Evolutionary conservation across 2,329 filamentous ascomycete species (phyloP).

Genomic region (Incumbomyces lentus): DNA sequence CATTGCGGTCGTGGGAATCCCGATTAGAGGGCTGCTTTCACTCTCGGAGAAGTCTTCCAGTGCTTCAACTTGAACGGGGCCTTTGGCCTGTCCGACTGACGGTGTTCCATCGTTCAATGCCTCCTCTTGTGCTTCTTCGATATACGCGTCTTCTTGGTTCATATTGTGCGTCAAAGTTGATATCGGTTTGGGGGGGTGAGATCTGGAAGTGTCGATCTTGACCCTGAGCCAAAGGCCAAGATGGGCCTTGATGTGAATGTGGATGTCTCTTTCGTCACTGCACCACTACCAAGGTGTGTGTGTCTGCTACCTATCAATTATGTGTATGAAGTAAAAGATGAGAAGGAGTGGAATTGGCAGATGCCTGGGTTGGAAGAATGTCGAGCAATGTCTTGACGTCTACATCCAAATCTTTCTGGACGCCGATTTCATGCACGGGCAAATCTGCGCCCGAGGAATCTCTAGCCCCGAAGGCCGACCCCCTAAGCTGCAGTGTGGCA

Average conservation of each 20-base stretch:
- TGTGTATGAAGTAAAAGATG: too few relatives aligned
- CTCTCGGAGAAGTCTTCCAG: constrained; percentile 6
- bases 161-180: constrained; percentile 14
- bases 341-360: too few relatives aligned
- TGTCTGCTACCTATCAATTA: neutral
- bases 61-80: too few relatives aligned
- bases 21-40: constrained; percentile 25
- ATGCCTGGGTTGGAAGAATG: too few relatives aligned
- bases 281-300: neutral
- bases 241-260: neutral
- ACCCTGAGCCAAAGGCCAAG: neutral
- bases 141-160: constrained; percentile 27
- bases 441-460: too few relatives aligned
- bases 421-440: too few relatives aligned
- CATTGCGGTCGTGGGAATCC: constrained; percentile 9
- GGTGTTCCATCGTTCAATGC: constrained; percentile 10
- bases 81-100: neutral
- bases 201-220: neutral
- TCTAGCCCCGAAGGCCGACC: too few relatives aligned
- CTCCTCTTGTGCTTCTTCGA: constrained; percentile 26
- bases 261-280: neutral
- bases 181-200: neutral
- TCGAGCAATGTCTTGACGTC: too few relatives aligned
- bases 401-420: too few relatives aligned
- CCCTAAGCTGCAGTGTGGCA: too few relatives aligned